Evolutionary conservation across 768 basidiomycete genomes (phyloP), one percentile per base, ranked within the genome.

Genomic region (Exsudoporus frostii): DNA sequence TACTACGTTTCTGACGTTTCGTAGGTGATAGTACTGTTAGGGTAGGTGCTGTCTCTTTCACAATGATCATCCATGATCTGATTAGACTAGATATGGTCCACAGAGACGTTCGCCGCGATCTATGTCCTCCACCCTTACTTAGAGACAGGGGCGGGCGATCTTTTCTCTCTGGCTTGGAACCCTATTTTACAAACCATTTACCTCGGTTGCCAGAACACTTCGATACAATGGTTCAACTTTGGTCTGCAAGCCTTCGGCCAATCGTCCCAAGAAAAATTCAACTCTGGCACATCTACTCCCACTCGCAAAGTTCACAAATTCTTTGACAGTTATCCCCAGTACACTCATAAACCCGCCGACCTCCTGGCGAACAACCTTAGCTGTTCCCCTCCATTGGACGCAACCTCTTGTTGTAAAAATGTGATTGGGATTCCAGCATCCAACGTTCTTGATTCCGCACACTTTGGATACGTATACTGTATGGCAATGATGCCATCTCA

Each of bases 401-500:
- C 70, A 50, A 67, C 67, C 7, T 45, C 60, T 39, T 48, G 19
- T 34, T 57, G 41, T 38, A 50, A 42, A 54, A 65, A 55, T 11
- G 41, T 64, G 7, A 65, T 90, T 27, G 70, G 76, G 46, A 83
- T 96, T 20, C 81, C 84, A 1, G 73, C 80, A 13, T 73, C 73
- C 50, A 90, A 92, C 59, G 86, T 93, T 29, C 76, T 93, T 25
- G 85, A 90, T 59, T 90, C 91, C 1, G 96, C 94, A 4, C 96
- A 98, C 69, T 95, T 85, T 66, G 96, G 96, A 9, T 98, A 98
- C 64, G 80, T 98, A 13, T 95, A 96, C 65, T 92, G 88, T 61
- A 85, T 93, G 83, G 71, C 76, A 14, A 68, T 83, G 15, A 60
- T 79, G 11, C 73, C 74, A 20, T 73, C 71, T 15, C 69, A 65